These are phyloP conservation scores for Globisporangium acanthophoron DNA, from an alignment of 352 stramenopile species.

Conservation along the genomic window DNA sequence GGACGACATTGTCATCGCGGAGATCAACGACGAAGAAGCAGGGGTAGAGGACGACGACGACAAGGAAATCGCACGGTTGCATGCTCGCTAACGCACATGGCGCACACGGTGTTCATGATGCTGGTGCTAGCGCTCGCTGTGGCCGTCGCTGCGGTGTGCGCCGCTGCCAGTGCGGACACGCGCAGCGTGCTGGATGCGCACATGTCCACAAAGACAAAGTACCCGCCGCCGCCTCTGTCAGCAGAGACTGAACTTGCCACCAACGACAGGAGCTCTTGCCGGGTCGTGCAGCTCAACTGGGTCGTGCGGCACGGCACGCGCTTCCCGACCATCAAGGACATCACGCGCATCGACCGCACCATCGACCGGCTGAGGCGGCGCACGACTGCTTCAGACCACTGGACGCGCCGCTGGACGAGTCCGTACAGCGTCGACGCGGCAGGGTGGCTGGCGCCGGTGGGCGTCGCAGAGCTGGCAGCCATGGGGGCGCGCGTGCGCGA, in stretches of 20 bases:
- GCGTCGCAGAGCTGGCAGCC: slow-evolving; percentile 53
- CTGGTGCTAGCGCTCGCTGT: neutral
- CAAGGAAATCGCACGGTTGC: no score
- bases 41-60: no score
- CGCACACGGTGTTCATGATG: neutral
- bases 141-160: neutral
- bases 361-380: slow-evolving; percentile 13
- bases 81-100: no score
- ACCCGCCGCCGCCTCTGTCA: slow-evolving; percentile 22
- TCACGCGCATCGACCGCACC: slow-evolving; percentile 48
- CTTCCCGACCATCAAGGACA: slow-evolving; percentile 77
- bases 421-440: slow-evolving; percentile 40
- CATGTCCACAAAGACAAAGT: slow-evolving; percentile 83
- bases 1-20: no score
- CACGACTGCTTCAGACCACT: slow-evolving; percentile 1
- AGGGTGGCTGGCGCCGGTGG: slow-evolving; percentile 45
- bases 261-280: slow-evolving; percentile 17
- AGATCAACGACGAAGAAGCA: no score
- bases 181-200: slow-evolving; percentile 34
- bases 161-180: neutral
- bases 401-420: slow-evolving; percentile 44
- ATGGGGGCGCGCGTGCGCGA: slow-evolving; percentile 49
- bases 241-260: slow-evolving; percentile 1
- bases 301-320: slow-evolving; percentile 75
- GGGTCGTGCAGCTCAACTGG: slow-evolving; percentile 66